phyloP scores from a whole-genome alignment of 495 filamentous ascomycete genomes.

The Chlorociboria aeruginascens region DNA sequence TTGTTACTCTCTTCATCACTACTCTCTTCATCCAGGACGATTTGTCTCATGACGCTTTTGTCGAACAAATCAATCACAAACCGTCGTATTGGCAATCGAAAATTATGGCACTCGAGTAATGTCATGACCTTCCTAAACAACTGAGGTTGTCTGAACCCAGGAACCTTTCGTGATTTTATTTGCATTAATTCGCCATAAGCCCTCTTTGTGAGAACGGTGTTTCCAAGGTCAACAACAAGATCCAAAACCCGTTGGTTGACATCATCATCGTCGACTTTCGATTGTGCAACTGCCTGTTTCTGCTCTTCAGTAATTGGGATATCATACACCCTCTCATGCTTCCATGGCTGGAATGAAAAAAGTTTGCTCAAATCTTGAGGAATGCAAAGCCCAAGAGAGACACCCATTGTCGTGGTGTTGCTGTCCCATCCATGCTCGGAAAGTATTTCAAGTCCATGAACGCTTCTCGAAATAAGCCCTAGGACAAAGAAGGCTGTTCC shows the following conservation, averaged over 20 bases:
- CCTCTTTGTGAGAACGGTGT: constrained; percentile 74
- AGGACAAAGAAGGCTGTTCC: constrained; percentile 95
- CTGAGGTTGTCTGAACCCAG: constrained; percentile 58
- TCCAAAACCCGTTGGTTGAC: constrained; percentile 63
- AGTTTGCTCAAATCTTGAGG: constrained; percentile 66
- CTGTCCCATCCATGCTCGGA: constrained; percentile 84
- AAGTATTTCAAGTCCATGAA: constrained; percentile 84
- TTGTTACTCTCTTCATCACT: constrained; percentile 17
- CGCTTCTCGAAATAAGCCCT: constrained; percentile 81
- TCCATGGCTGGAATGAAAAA: constrained; percentile 46
- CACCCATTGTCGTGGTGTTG: constrained; percentile 70
- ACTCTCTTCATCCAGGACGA: constrained; percentile 50
- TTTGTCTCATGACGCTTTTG: constrained; percentile 67
- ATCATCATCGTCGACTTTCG: constrained; percentile 47
- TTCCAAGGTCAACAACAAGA: constrained; percentile 74
- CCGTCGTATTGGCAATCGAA: constrained; percentile 68
- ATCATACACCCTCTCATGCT: constrained; percentile 30
- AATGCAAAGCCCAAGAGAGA: constrained; percentile 76
- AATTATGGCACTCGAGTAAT: constrained; percentile 83
- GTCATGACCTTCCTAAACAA: constrained; percentile 77
- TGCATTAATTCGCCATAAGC: constrained; percentile 60
- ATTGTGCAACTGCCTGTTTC: constrained; percentile 23
- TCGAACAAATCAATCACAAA: constrained; percentile 93
- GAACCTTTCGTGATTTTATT: constrained; percentile 37
- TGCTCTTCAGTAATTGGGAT: constrained; percentile 28